Conservation (phyloP, 2,329 filamentous ascomycete species). For the Clonostachys sp. region DNA sequence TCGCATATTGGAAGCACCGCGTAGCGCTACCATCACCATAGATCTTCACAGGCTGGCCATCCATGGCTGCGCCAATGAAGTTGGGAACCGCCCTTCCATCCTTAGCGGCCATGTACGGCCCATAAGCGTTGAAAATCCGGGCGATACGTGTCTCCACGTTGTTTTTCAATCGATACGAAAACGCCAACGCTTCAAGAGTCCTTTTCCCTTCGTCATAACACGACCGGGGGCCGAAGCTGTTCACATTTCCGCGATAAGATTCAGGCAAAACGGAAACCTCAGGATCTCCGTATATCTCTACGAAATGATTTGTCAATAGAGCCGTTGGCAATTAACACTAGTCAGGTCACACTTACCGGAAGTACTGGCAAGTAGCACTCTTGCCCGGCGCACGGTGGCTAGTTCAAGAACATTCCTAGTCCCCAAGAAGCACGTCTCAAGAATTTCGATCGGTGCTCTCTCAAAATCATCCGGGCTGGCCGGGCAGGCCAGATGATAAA, state of each 20-base stretch:
- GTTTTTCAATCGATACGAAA: constrained; percentile 12
- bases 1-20: constrained; percentile 6
- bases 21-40: constrained; percentile 6
- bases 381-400: constrained; percentile 2
- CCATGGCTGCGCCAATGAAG: constrained; percentile 6
- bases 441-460: constrained; percentile 4
- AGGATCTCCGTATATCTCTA: constrained; percentile 6
- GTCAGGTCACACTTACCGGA: constrained; percentile 2
- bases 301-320: not conserved
- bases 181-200: constrained; percentile 27
- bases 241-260: constrained; percentile 31
- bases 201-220: constrained; percentile 37
- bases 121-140: constrained; percentile 8
- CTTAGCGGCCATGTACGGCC: constrained; percentile 4
- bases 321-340: not conserved
- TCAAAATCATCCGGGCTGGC: constrained; percentile 8
- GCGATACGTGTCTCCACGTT: constrained; percentile 12
- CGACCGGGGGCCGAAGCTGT: constrained; percentile 29
- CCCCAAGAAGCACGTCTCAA: constrained; percentile 6
- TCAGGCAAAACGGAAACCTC: constrained; percentile 6
- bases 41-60: constrained; percentile 2
- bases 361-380: constrained; percentile 6
- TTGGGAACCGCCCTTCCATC: constrained; percentile 7
- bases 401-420: constrained; percentile 6
- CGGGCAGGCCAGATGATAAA: constrained; percentile 7